Conservation (phyloP, 495 filamentous ascomycete species). For the Letharia columbiana region DNA sequence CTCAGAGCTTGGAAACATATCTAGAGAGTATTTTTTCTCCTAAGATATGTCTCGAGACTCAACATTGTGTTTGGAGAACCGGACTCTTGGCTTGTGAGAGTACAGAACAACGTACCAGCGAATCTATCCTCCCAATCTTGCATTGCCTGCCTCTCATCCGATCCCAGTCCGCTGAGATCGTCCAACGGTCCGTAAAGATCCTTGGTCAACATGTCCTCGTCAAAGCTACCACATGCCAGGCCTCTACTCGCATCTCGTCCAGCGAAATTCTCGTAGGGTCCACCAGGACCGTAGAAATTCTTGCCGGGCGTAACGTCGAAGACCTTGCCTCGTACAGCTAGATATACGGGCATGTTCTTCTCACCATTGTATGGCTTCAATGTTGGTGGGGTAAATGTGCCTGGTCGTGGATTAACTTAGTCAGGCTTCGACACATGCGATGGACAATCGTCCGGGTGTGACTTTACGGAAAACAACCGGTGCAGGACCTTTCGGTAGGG, state of each 20-base stretch:
- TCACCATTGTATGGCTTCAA: constrained; percentile 82
- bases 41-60: neutral
- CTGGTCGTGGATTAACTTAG: constrained; percentile 3
- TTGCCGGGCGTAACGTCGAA: constrained; percentile 80
- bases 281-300: constrained; percentile 90
- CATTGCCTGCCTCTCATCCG: constrained; percentile 74
- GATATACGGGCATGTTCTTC: constrained; percentile 64
- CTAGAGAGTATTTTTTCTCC: neutral
- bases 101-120: constrained; percentile 22
- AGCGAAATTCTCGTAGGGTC: constrained; percentile 89
- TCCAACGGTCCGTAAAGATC: constrained; percentile 83
- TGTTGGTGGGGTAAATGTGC: constrained; percentile 76
- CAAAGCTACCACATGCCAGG: constrained; percentile 86
- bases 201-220: constrained; percentile 92
- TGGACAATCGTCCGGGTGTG: neutral
- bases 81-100: neutral
- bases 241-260: constrained; percentile 90
- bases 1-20: neutral
- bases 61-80: neutral
- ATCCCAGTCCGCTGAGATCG: constrained; percentile 61
- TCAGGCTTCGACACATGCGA: neutral
- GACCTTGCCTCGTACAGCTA: constrained; percentile 75
- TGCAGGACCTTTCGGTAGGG: constrained; percentile 60
- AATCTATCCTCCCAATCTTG: constrained; percentile 90
- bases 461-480: constrained; percentile 68